Base-by-base conservation (phyloP, 306 rosid species). In the Begonia fuchsioides region DNA sequence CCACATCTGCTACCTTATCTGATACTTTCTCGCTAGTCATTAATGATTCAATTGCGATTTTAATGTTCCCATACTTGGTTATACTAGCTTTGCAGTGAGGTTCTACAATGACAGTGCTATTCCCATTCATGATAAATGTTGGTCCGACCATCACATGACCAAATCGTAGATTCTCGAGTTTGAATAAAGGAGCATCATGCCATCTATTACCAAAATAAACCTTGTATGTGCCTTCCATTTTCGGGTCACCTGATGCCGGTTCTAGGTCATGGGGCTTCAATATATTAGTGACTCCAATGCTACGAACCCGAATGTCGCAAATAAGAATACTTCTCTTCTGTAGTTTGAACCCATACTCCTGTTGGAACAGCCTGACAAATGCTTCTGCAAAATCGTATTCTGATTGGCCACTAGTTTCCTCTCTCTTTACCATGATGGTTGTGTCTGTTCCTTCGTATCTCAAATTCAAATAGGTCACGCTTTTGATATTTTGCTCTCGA, bases 391-490 rank as follows among this genome's bases (percentile, higher is more conserved):
- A 88, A 57, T 78, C 85, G 50, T 16, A 61, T 26, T 38, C 55
- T 13, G 17, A 48, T 56, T 68, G 81, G 65, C 70, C 76, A 51
- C 66, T 63, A 56, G 57, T 44, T 66, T 26, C 53, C 41, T 64
- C 73, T 52, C 61, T 61, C 67, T 76, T 78, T 47, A 88, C 97
- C 97, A 88, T 88, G 66, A 81, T 83, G 50, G 97, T 72, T 61
- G 95, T 83, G 63, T 88, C 93, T 46, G 95, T 88, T 54, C 93
- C 95, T 62, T 88, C 97, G 68, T 88, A 88, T 68, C 97, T 76
- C 74, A 88, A 68, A 61, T 88, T 88, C 55, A 88, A 67, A 68
- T 81, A 88, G 11, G 83, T 81, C 65, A 81, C 95, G 0, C 76
- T 68, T 44, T 52, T 66, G 59, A 82, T 77, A 50, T 54, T 78